phyloP scores from a whole-genome alignment of 352 stramenopile species.

The Pythium apleroticum region DNA sequence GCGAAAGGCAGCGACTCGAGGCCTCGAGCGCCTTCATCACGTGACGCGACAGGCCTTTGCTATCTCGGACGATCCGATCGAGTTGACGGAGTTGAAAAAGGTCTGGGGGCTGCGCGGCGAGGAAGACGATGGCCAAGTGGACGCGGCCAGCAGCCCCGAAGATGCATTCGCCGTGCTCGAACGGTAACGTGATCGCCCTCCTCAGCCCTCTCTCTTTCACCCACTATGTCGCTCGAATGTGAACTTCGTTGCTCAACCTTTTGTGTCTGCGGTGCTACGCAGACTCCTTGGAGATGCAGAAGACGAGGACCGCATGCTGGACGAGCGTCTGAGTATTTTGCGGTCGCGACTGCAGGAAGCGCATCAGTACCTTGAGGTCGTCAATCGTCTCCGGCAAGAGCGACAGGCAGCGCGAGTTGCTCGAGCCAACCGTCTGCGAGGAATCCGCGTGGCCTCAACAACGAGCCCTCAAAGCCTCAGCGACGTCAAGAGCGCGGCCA shows the following conservation, averaged over 20 bases:
- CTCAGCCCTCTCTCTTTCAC: too few species aligned
- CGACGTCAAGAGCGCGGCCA: background rate
- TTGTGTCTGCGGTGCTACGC: background rate
- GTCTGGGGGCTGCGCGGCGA: constrained; percentile 45
- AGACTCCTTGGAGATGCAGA: constrained; percentile 46
- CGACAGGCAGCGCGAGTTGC: constrained; percentile 27
- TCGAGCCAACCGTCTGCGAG: constrained; percentile 12
- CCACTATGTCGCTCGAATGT: too few species aligned
- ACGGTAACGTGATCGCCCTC: constrained; percentile 11
- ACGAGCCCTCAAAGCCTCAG: background rate
- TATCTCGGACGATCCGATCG: constrained; percentile 37
- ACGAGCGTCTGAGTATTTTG: constrained; percentile 42
- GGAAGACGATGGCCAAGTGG: background rate
- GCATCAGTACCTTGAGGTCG: constrained; percentile 36
- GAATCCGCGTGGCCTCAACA: constrained; percentile 4
- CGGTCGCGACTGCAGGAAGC: constrained; percentile 34
- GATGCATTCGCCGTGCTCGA: constrained; percentile 10
- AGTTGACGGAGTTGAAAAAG: constrained; percentile 49
- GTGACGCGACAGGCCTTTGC: constrained; percentile 35
- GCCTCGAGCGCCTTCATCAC: constrained; percentile 46
- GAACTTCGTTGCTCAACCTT: too few species aligned
- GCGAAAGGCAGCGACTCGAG: constrained; percentile 30
- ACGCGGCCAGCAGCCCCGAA: background rate
- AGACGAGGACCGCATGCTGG: constrained; percentile 42
- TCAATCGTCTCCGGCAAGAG: constrained; percentile 38